Base-by-base conservation (phyloP, 768 basidiomycete species). In the Suillus subaureus region DNA sequence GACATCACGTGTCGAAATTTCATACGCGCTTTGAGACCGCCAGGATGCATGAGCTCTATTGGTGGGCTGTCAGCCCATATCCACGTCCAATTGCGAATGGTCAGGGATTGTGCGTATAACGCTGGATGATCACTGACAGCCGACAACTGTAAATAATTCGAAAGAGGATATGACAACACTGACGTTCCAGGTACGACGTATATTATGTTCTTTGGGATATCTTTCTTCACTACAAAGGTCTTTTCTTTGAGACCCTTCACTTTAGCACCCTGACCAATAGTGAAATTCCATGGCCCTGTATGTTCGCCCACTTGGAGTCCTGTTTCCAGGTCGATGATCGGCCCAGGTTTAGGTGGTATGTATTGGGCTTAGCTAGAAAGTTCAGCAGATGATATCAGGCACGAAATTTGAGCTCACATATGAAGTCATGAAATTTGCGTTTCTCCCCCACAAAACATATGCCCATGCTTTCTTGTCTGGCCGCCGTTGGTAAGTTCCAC, bases 381-480 rank as follows among this genome's bases (percentile, higher is more conserved):
- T 61, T 55, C 45, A 63, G 9, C 58, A 47, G 9, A 31, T 21
- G 4, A 26, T 43, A n/a, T 9, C 18, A 35, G 21, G 33, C 33
- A 60, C 23, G 37, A 21, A 40, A n/a, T 7, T 12, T 57, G 33
- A 43, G 61, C 28, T 67, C 66, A 91, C 93, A 85, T 58, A 96
- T 75, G 73, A 96, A 98, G 11, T 85, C 78, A 33, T 83, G 80
- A 69, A 97, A 96, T 57, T 79, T 84, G 12, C 82, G 81, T 71
- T 90, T 87, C 72, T 96, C 87, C 6, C 96, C 96, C 1, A 99
- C 89, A 68, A 99, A 99, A 72, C 96, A 99, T 21, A 99, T 84
- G 0, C 96, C 96, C 87, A 97, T 95, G 75, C 93, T 95, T 73
- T 99, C 96, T 21, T 82, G 83, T 66, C 93, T 83, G 3, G 85